Evolutionary conservation across 2,329 filamentous ascomycete species (phyloP), one percentile per base, ranked within the genome.

Genomic region (Elsinoe batatas): DNA sequence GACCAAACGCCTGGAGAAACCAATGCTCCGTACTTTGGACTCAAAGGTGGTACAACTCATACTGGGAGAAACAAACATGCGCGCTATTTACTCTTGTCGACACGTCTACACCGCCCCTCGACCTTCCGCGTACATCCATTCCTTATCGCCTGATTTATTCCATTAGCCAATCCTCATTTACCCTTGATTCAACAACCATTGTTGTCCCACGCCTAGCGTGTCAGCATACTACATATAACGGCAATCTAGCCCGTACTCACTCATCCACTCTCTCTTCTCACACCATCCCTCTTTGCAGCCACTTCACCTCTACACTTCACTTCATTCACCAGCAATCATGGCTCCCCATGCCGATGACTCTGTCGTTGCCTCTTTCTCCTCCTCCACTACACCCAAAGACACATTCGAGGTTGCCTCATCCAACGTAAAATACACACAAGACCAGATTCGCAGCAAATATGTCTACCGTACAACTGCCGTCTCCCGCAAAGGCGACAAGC

Each of bases 401-500:
- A 55, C 53, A 22, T 97, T 97, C 76, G 84, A 81, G 58, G 93
- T 98, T 70, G 80, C 87, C 69, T 95, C 91, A 61, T 88, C 91
- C 69, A 94, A 96, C 68, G 93, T 98, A 64, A 79, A 79, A 64
- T 98, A 98, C 78, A 89, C 88, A 59, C 86, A 93, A 69, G 75
- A 80, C 63, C 84, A 89, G 68, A 97, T 98, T 78, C 85, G 81
- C 70, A 94, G 88, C 75, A 91, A 87, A 76, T 98, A 97, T 77
- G 89, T 87, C 63, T 98, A 98, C 76, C 89, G 91, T 71, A 97
- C 93, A 67, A 97, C 93, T 57, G 82, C 82, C 64, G 85, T 98
- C 67, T 79, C 81, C 63, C 80, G 82, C 67, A 79, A 81, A 65
- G 78, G 78, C 64, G 77, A 84, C 64, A 87, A 86, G 72, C 85